A percentile compares a stretch with the other conserved stretches of the same genome.
Evolutionary conservation across 768 basidiomycete species (phyloP).

Genomic region (Stropharia rugosoannulata): DNA sequence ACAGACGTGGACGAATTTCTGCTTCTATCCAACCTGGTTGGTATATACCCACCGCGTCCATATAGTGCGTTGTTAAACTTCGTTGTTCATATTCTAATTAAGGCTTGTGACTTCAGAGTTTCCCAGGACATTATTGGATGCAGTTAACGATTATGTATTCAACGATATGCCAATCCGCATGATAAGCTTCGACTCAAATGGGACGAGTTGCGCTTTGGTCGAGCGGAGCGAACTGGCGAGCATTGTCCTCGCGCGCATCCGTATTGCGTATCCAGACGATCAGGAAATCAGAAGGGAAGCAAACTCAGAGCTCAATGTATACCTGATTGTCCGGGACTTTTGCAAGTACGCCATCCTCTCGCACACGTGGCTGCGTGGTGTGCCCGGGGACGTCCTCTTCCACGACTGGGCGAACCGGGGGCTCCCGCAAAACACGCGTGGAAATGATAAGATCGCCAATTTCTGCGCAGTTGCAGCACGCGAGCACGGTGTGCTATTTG

Average conservation of each 20-base stretch:
- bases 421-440: no score
- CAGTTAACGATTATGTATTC: no score
- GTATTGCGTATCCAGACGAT: no score
- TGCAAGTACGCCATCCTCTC: constrained; percentile 1
- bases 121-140: neutral
- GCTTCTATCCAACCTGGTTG: no score
- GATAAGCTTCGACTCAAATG: neutral
- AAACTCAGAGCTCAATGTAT: neutral
- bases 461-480: no score
- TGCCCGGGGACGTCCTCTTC: neutral
- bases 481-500: no score
- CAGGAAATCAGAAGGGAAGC: neutral
- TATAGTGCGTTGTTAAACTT: neutral
- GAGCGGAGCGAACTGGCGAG: neutral
- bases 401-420: neutral
- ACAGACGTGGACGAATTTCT: no score
- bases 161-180: neutral
- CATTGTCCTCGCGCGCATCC: neutral
- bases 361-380: neutral
- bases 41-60: neutral
- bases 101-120: neutral
- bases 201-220: neutral
- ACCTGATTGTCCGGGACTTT: neutral
- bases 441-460: no score
- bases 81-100: neutral